Evolutionary conservation across 2,329 filamentous ascomycete species (phyloP), one percentile per base, ranked within the genome.

Genomic region (Albophoma yamanashiensis): DNA sequence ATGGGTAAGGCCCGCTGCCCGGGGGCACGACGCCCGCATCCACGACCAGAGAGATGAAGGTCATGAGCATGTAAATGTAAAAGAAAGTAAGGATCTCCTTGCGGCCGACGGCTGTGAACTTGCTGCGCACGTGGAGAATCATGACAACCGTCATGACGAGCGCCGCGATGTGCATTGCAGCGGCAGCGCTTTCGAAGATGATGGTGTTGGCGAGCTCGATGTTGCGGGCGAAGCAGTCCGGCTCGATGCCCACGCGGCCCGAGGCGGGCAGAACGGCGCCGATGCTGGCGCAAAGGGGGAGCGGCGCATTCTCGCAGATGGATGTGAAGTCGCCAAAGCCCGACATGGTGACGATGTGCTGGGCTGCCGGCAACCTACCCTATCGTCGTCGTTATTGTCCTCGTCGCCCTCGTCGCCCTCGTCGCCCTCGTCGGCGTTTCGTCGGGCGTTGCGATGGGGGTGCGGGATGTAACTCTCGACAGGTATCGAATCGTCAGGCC

Each of bases 141-240:
- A 99, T 99, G 69, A 96, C 88, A 11, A 93, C 89, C 4, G 92
- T 95, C 93, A 99, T 97, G 67, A 87, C 79, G 62, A 99, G 79
- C 17, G 93, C 91, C 60, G 89, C 78, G 66, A 99, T 97, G 75
- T 99, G 94, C 77, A 94, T 90, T 70, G 93, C 92, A 63, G 90
- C 91, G 27, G 92, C 87, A 36, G 92, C 94, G 70, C 88, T 91
- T 76, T 97, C 87, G 73, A 99, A 99, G 70, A 99, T 99, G 77
- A 97, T 93, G 47, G 94, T 99, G 78, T 99, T 99, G 67, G 92
- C 94, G 66, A 97, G 76, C 75, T 97, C 92, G 74, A 99, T 93
- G 69, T 94, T 95, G 62, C 94, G 87, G 62, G 94, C 90, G 77
- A 93, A 97, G 80, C 94, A 99, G 70, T 87, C 85, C 60, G 94